Evolutionary conservation across 2,329 filamentous ascomycete species (phyloP).

Genomic region (Colletotrichum australisinense): DNA sequence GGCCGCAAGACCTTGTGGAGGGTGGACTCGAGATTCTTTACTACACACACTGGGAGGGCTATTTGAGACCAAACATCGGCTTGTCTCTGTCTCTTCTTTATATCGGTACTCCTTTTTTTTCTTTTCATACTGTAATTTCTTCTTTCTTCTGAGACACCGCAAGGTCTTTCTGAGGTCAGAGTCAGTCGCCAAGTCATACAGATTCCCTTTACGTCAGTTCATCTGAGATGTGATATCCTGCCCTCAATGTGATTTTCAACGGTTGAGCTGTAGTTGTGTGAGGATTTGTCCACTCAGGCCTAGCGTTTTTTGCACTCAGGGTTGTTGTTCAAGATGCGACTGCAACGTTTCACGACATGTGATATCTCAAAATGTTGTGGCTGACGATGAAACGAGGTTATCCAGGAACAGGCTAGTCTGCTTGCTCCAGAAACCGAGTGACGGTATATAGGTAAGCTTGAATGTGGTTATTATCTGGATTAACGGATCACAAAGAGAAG

Average conservation of each 20-base stretch:
- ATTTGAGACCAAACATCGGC: conserved; percentile 35
- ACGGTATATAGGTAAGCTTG: too few relatives aligned
- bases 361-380: neutral
- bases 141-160: conserved; percentile 38
- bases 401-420: neutral
- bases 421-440: too few relatives aligned
- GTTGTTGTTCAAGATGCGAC: neutral
- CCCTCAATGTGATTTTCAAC: conserved; percentile 22
- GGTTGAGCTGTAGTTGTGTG: conserved; percentile 1
- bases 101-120: conserved; percentile 35
- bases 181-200: conserved; percentile 35
- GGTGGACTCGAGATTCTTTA: conserved; percentile 37
- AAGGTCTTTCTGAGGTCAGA: conserved; percentile 35
- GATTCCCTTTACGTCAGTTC: conserved; percentile 34
- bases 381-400: neutral
- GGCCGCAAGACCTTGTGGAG: conserved; percentile 25
- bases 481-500: too few relatives aligned
- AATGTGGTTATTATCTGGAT: too few relatives aligned
- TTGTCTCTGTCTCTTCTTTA: conserved; percentile 36
- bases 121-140: conserved; percentile 35
- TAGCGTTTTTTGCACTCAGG: neutral
- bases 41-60: conserved; percentile 33
- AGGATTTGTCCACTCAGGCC: neutral
- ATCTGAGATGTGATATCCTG: conserved; percentile 17
- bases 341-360: neutral